Evolutionary conservation across 495 filamentous ascomycete genomes (phyloP), one percentile per base, ranked within the genome.

Genomic region (Bathelium albidoporum): DNA sequence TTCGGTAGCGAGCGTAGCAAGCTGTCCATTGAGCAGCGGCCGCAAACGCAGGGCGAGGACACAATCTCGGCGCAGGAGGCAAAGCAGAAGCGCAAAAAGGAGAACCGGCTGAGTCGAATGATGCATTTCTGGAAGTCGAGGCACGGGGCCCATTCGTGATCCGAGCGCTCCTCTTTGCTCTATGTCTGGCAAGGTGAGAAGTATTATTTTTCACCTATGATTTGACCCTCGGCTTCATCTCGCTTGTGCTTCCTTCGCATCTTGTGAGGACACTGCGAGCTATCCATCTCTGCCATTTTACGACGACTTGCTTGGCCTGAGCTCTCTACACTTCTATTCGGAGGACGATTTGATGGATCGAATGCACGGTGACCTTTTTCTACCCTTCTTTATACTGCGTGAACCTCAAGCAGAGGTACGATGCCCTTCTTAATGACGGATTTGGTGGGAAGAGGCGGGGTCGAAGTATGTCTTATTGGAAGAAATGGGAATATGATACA

Each of bases 1-100:
- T 85, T 91, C 66, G 83, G n/a, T n/a, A n/a, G 85, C 11, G 88
- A 94, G 71, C 84, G 83, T 71, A 90, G 88, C 76, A 93, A 92
- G 73, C 79, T 94, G 28, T 87, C 84, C 29, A 86, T 92, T 68
- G 89, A 91, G 64, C 85, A 82, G 68, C 79, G 86, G 70, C 66
- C 76, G 28, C 73, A 74, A 11, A 80, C 82, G 28, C 79, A 80
- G 1, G 71, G 73, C 5, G 78, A 80, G 32, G 77, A 81, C 52
- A 73, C 76, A 16, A 85, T 88, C 60, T 36, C 41, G n/a, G 1
- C 32, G 11, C 86, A 83, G 74, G 80, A 80, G 61, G 68, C 77
- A 18, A 91, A 86, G 72, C 41, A 31, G 11, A 80, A 80, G 66
- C 91, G 87, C 73, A 82, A 81, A 68, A 93, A 87, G 73, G 80